Base-by-base conservation (phyloP, 2,329 filamentous ascomycete species). In the Ophiosphaerella narmari region DNA sequence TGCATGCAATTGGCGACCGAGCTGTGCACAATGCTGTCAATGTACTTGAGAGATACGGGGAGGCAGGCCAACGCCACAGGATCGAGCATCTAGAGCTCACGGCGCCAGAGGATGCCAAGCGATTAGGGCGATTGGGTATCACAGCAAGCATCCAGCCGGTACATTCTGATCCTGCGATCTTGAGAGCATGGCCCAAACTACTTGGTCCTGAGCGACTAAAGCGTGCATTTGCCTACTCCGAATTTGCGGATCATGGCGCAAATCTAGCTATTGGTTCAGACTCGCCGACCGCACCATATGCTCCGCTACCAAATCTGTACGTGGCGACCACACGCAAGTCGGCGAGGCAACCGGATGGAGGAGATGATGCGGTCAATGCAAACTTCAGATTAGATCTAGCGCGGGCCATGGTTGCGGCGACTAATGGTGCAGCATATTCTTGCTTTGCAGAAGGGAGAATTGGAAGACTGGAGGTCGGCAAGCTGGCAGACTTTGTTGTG, bases 61-160 rank as follows among this genome's bases (percentile, higher is more conserved):
- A 71, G 1, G 75, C 77, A 0, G 75, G 74, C 0, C 77, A 78
- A 7, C 78, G 85, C 2, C 85, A 86, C 43, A 78, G 85, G 13
- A 84, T 88, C 56, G 85, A 88, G 69, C 85, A 88, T 62, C 73
- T 88, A 3, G 85, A 88, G 65, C 75, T 88, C 26, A 76, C 84
- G 0, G 77, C 77, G 0, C 74, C 76, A 0, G 74, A 76, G 48
- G 85, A 87, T 57, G 85, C 82, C 1, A 73, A 63, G 2, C 74
- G 84, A 1, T 77, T 88, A 0, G 85, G 83, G 5, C 62, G 73
- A 21, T 71, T 85, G 4, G 83, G 84, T 41, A 86, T 88, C 69
- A 96, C 91, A 48, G 92, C 96, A 52, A 89, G 89, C 48, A 96
- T 96, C 58, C 90, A 96, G 77, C 94, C 91, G 18, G 96, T 95